Base-by-base conservation (phyloP, 345 rosid genomes). In the Populus euphratica region DNA sequence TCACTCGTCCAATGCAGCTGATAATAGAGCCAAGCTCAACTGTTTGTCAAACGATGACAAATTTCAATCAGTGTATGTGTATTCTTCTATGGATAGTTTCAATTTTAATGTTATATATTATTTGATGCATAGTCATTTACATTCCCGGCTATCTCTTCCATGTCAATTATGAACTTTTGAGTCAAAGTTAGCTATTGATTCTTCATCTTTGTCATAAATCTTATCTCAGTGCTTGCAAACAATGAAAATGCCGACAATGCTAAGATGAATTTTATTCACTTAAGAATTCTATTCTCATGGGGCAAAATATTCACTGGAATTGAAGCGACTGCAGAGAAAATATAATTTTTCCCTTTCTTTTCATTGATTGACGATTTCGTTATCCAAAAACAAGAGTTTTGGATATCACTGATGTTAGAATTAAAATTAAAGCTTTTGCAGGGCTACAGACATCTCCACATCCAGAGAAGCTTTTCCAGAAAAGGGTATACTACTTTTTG, bases 1-100 rank as follows among this genome's bases (percentile, higher is more conserved):
- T 54, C 97, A 94, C 54, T 49, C 86, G 21, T 94, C 97, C 27
- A 92, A 90, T 82, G 91, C 90, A 39, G 88, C 91, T 54, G 98
- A 94, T 77, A 88, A 89, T 59, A 86, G 77, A 79, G 87, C 77
- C 13, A 94, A 92, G 81, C 94, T 92, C 71, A 78, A 73, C 54
- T 77, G 72, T 54, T 83, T 80, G 63, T 74, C 83, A 17, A 70
- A 68, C 75, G 84, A 78, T 72, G 62, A 67, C 25, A 83, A 78
- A 74, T 64, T 56, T 62, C 83, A 52, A 29, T 73, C 77, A 59
- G 80, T 73, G 89, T 86, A 89, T 11, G 81, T 52, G 59, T 78
- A 23, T 64, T 74, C 27, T 69, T 44, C 70, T 56, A 27, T 1
- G 3, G 17, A 47, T 47, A 16, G 52, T 25, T 65, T 43, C 8